Evolutionary conservation across 805 yeast genomes (phyloP), one percentile per base, ranked within the genome.

Genomic region (Metschnikowia matae): DNA sequence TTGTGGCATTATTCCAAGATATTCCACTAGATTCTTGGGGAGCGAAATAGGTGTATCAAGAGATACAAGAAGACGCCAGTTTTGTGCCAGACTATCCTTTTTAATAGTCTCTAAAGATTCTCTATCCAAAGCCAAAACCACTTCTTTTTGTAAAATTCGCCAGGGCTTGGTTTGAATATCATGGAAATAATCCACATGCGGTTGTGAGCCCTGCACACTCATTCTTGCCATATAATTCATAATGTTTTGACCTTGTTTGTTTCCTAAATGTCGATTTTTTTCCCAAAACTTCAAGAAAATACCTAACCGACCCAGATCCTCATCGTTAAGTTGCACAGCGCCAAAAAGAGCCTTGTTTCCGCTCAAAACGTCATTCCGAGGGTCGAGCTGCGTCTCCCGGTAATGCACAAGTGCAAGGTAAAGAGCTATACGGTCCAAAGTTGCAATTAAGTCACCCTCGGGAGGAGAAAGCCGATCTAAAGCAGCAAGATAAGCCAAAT

Each of bases 241-340:
- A n/a, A n/a, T 18, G 20, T 18, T 26, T 10, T 8, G 29, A 11
- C 29, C 11, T 0, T 8, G 4, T 26, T 26, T 3, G 11, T 26
- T 4, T 26, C 29, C 29, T 10, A 26, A 26, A 26, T 26, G 29
- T 26, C 29, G 8, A 26, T 50, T 60, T 48, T 69, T 74, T 43
- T 60, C 57, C 77, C 77, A 73, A 48, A 58, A 73, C 7, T 62
- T 61, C n/a, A 70, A 52, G 41, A 66, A 67, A 13, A 71, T 49
- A 0, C 78, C 78, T 23, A 73, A 53, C 42, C 60, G 54, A 4
- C 57, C 55, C 6, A 38, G 36, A 1, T 42, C 46, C 4, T 52
- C 44, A 48, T 69, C 64, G 52, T 73, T 69, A 17, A 66, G 54
- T 10, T 46, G 40, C 4, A 68, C 56, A 39, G 60, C 60, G 1